Evolutionary conservation across 306 rosid genomes (phyloP), one percentile per base, ranked within the genome.

Genomic region (Carpinus viminea): DNA sequence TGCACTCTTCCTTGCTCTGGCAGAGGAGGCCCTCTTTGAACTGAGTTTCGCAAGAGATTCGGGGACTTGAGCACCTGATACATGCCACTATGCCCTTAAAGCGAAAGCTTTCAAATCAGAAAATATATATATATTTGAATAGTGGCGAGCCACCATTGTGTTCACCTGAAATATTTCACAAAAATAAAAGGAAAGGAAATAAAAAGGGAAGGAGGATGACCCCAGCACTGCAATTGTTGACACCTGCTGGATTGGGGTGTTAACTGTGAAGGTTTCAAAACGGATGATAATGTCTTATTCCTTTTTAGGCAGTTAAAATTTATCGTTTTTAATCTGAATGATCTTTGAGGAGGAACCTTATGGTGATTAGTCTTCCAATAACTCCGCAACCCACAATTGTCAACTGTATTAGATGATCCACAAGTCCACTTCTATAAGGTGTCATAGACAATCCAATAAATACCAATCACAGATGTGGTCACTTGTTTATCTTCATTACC

Each of bases 21-120:
- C 79, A 18, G 85, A 78, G 7, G 85, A 51, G 43, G 82, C 88
- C 81, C 83, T 88, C 83, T 85, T 88, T 64, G 77, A 57, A 74
- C 80, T 74, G 78, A 89, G 79, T 69, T 90, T 92, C 8, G 73
- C 81, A 34, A 87, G 18, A 62, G 89, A 86, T 73, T 93, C 93
- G 0, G 97, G 98, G 75, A 91, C 80, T 78, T 93, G 81, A 36
- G 79, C 96, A 68, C 99, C 98, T 92, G 85, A 73, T 53, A 75
- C 73, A 86, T 70, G 79, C 80, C 46, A 46, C n/a, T 61, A 60
- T 62, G 51, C 3, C 61, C 64, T 54, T 36, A 38, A 48, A 7
- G 5, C 2, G 18, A 68, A 56, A 48, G 12, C 28, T 8, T 17
- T 68, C 31, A 57, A 43, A 75, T 41, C 1, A 7, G 10, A 38